Percentiles rank a stretch among this genome's conserved stretches.
Conservation (phyloP, 768 basidiomycete genomes). For the Xanthoconium purpureum region DNA sequence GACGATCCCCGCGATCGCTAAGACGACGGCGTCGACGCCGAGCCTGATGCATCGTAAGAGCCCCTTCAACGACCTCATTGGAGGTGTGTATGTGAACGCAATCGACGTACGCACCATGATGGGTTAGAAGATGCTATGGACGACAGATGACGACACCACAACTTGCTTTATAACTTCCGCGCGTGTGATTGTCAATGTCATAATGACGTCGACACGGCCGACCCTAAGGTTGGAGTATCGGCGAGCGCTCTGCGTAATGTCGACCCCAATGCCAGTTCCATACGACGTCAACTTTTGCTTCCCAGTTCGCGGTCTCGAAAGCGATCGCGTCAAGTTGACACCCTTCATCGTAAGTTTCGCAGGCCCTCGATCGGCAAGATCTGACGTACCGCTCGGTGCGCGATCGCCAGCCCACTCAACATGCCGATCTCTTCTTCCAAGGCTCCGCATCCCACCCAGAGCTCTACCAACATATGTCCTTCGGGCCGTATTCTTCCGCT, state of each 20-base stretch:
- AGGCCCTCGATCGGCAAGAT: neutral
- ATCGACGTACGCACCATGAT: neutral
- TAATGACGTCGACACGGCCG: too few relatives aligned
- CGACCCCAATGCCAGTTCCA: neutral
- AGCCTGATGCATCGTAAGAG: neutral
- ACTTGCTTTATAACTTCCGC: too few relatives aligned
- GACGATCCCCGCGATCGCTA: neutral
- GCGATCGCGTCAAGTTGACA: slow-evolving; percentile 44
- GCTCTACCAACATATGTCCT: slow-evolving; percentile 48
- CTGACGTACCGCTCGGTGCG: neutral
- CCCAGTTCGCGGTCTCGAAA: slow-evolving; percentile 46
- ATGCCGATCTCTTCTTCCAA: slow-evolving; percentile 40
- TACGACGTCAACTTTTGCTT: slow-evolving; percentile 49
- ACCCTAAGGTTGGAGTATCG: too few relatives aligned
- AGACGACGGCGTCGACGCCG: neutral
- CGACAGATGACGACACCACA: too few relatives aligned
- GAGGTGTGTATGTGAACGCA: neutral
- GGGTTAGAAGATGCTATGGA: too few relatives aligned
- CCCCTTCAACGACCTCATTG: neutral
- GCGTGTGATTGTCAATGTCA: neutral
- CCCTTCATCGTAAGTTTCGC: slow-evolving; percentile 47
- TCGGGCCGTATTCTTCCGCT: slow-evolving; percentile 43
- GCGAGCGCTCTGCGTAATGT: too few relatives aligned
- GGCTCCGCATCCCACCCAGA: slow-evolving; percentile 35
- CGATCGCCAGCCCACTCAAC: slow-evolving; percentile 39